A percentile compares a stretch with the other conserved stretches of the same genome.
phyloP scores from a whole-genome alignment of 257 asterid species.

The Avicennia marina region DNA sequence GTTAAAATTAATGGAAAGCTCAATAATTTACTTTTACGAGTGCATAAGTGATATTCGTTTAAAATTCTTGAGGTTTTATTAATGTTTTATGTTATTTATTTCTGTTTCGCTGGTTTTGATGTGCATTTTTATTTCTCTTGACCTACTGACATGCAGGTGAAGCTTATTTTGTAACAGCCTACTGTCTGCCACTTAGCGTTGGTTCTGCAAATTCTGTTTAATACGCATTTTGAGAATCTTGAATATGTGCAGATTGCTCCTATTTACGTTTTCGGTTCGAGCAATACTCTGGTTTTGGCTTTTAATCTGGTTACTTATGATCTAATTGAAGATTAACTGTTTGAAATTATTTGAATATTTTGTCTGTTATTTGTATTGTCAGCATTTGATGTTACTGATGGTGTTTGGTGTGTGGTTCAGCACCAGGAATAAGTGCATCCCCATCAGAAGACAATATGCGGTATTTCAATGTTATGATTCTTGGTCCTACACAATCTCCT shows the following conservation, averaged over 20 bases:
- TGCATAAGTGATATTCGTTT: too few relatives aligned
- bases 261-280: too few relatives aligned
- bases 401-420: slow-evolving; percentile 42
- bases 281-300: not conserved
- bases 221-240: too few relatives aligned
- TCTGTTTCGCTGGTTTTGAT: not conserved
- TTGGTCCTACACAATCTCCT: slow-evolving; percentile 98
- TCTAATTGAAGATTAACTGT: not conserved
- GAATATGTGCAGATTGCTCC: too few relatives aligned
- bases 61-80: not conserved
- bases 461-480: slow-evolving; percentile 96
- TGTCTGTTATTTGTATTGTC: not conserved
- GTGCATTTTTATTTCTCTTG: too few relatives aligned
- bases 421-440: slow-evolving; percentile 99
- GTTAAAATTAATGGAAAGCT: too few relatives aligned
- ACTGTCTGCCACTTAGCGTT: too few relatives aligned
- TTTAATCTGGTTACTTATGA: not conserved
- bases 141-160: too few relatives aligned
- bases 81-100: not conserved
- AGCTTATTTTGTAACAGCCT: too few relatives aligned
- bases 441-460: slow-evolving; percentile 99
- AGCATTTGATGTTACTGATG: slow-evolving; percentile 16
- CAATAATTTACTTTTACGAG: too few relatives aligned
- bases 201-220: not conserved
- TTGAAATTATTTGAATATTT: not conserved